A percentile compares a stretch with the other conserved stretches of the same genome.
phyloP scores from a whole-genome alignment of 176 grass and related monocot genomes.

The Oropetium thomaeum region DNA sequence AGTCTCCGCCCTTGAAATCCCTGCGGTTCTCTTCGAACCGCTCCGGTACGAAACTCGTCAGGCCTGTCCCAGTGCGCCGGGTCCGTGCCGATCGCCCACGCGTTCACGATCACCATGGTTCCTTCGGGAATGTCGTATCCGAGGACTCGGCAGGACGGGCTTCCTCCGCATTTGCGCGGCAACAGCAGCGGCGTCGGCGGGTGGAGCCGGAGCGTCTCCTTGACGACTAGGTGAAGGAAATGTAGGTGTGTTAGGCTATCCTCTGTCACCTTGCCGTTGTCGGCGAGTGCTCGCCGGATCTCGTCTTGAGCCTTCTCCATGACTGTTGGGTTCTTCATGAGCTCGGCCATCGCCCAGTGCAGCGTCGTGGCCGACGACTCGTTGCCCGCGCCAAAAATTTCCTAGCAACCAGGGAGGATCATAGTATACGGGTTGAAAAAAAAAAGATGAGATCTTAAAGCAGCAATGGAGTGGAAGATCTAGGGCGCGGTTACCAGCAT shows the following conservation, averaged over 20 bases:
- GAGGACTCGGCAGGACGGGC: conserved; percentile 22
- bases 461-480: not conserved
- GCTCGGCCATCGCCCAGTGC: conserved; percentile 42
- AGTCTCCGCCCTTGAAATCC: conserved; percentile 47
- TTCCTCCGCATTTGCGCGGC: conserved; percentile 6
- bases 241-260: not conserved
- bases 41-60: conserved; percentile 45
- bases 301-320: conserved; percentile 34
- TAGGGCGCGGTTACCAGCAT: conserved; percentile 8
- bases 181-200: conserved; percentile 44
- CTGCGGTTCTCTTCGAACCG: conserved; percentile 5
- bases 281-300: conserved; percentile 5
- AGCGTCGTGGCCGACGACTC: conserved; percentile 27
- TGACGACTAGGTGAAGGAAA: conserved; percentile 41
- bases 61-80: conserved; percentile 33
- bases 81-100: conserved; percentile 56
- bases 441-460: too few relatives aligned
- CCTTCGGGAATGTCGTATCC: conserved; percentile 37
- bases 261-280: not conserved
- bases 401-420: not conserved
- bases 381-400: conserved; percentile 32
- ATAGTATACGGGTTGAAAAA: too few relatives aligned
- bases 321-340: conserved; percentile 4
- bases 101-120: conserved; percentile 38
- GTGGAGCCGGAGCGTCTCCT: conserved; percentile 55